phyloP scores from a whole-genome alignment of 1,139 yeast species.

The Suhomyces maxii region DNA sequence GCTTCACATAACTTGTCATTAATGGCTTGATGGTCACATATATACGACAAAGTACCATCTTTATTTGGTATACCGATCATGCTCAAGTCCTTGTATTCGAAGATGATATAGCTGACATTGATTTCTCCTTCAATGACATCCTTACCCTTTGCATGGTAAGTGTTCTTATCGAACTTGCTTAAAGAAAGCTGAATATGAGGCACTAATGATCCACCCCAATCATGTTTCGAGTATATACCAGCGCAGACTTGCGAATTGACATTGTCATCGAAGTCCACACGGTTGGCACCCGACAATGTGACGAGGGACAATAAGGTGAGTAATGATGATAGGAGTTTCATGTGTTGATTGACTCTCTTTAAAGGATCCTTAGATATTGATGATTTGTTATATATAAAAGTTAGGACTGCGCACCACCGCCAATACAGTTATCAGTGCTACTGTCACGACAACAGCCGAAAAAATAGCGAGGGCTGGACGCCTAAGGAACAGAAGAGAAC shows the following conservation, averaged over 20 bases:
- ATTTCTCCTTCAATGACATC: conserved; percentile 31
- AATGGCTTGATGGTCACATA: conserved; percentile 77
- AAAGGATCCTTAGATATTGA: too few relatives aligned
- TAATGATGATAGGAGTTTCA: conserved; percentile 3
- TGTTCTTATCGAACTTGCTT: conserved; percentile 31
- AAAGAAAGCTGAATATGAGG: conserved; percentile 63
- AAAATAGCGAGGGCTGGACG: too few relatives aligned
- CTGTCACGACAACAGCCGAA: too few relatives aligned
- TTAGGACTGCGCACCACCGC: too few relatives aligned
- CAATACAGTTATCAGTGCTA: too few relatives aligned
- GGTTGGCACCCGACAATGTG: conserved; percentile 40
- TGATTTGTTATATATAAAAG: too few relatives aligned
- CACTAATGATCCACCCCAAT: conserved; percentile 77
- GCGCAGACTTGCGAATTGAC: conserved; percentile 68
- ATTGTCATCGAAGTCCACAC: conserved; percentile 47
- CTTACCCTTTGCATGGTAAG: conserved; percentile 29
- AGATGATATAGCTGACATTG: conserved; percentile 66
- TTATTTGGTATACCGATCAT: conserved; percentile 54
- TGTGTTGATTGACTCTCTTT: not conserved
- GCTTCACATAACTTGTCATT: conserved; percentile 51
- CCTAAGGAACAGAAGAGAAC: too few relatives aligned
- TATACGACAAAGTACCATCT: conserved; percentile 46
- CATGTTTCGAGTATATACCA: conserved; percentile 84
- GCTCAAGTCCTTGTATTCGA: conserved; percentile 78
- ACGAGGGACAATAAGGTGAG: conserved; percentile 1